Evolutionary conservation across 257 asterid species (phyloP), one percentile per base, ranked within the genome.

Genomic region (Fraxinus americana): DNA sequence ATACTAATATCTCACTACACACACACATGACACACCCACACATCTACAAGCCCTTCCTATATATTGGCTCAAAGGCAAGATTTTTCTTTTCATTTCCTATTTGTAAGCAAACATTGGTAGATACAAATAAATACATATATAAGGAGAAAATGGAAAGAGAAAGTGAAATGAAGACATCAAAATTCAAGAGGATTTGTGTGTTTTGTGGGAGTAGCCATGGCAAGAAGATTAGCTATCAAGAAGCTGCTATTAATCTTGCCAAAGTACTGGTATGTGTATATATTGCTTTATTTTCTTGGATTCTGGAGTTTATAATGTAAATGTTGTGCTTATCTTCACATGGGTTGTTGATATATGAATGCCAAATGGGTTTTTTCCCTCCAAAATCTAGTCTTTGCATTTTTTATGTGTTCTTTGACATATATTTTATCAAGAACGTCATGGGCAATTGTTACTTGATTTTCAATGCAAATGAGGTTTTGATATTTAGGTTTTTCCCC

Each of bases 121-220:
- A 52, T 23, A 84, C 70, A 73, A 71, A 74, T 77, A 70, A n/a
- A 50, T 41, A 65, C 48, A 10, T 41, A 39, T 38, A 39, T 9
- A 75, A 25, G 35, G 35, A 54, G 70, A 77, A 67, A 78, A 92
- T 92, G 97, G 96, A 91, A 87, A 89, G 80, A 77, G 90, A 86
- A 27, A 74, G 81, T 71, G 98, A 89, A 75, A 82, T 70, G 32
- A 87, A 81, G 78, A 75, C 80, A 52, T 92, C 98, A 27, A 93
- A 76, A 79, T 93, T 93, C 92, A 87, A 87, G 91, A 92, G 88
- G 89, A 85, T 93, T 82, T 93, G 98, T 81, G 98, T 93, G 75
- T 93, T 93, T 76, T 93, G 98, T 85, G 98, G 98, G 73, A 92
- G 97, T 71, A 93, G 98, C 88, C 98, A 89, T 70, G 98, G 98